Base-by-base conservation (phyloP, 768 basidiomycete species). In the Trametes cingulata region DNA sequence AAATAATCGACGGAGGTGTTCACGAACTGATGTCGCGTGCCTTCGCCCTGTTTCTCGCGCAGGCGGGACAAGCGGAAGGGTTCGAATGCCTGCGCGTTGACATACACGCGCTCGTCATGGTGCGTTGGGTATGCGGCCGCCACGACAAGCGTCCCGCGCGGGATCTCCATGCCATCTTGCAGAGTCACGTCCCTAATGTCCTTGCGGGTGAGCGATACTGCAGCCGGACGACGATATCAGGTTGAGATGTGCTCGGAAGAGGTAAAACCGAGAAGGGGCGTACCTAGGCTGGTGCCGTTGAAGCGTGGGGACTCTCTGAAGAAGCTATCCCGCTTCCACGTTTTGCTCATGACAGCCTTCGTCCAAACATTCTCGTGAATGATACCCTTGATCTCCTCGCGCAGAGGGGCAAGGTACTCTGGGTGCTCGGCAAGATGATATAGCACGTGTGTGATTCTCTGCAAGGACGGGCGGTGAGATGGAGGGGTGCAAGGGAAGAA, bases 261-360 rank as follows among this genome's bases (percentile, higher is more conserved):
- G 10, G n/a, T n/a, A n/a, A n/a, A 24, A 14, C 3, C 9, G 25
- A 17, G 25, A 41, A 14, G 39, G 14, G 29, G 29, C 51, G 3
- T 27, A 52, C 51, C 40, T 36, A 19, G 35, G 35, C 14, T 47
- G 24, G 75, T 56, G 1, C 72, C 73, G 49, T 68, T 69, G 12
- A 76, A 50, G 17, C 80, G 70, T 62, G 76, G 73, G 4, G 75
- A 71, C 62, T 82, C 81, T 45, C 74, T 77, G n/a, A 84, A 41
- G 62, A 84, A 80, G 58, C 81, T 82, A 56, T 84, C 82, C 1
- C 80, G 55, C 61, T 74, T 77, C 42, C 61, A 62, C 76, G 82
- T 76, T 35, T 72, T 68, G n/a, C 71, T 67, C 60, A 79, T 65
- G 0, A 74, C 73, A 15, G 65, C 67, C 62, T 80, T 81, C 0